Conservation (phyloP, 495 filamentous ascomycete species). For the Hypoxylon fragiforme region DNA sequence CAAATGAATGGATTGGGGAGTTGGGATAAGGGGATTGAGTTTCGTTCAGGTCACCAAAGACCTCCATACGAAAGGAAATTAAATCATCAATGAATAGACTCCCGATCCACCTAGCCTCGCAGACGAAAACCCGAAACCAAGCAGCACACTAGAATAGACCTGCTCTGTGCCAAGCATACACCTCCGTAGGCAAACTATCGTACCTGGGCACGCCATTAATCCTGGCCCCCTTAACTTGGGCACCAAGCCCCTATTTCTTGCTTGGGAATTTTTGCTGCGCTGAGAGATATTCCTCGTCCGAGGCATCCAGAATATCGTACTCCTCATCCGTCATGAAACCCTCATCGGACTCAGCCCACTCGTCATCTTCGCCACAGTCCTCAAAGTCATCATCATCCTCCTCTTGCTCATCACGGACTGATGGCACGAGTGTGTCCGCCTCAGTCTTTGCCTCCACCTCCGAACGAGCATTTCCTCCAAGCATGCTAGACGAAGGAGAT, state of each 20-base stretch:
- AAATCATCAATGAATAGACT: constrained; percentile 9
- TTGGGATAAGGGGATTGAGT: too few species aligned
- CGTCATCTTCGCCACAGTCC: constrained; percentile 56
- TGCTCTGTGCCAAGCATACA: neutral
- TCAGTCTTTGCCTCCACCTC: constrained; percentile 33
- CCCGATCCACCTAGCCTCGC: neutral
- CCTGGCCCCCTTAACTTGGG: too few species aligned
- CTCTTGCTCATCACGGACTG: constrained; percentile 46
- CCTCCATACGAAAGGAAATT: constrained; percentile 3
- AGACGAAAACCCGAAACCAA: neutral
- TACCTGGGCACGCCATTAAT: too few species aligned
- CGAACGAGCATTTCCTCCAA: constrained; percentile 59
- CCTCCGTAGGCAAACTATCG: neutral
- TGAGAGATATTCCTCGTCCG: constrained; percentile 80
- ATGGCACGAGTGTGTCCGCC: constrained; percentile 36
- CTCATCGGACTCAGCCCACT: constrained; percentile 61
- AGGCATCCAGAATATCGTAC: constrained; percentile 94
- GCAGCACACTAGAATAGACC: constrained; percentile 9
- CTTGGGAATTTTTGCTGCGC: constrained; percentile 39
- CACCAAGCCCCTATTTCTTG: constrained; percentile 40
- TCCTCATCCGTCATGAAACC: constrained; percentile 95
- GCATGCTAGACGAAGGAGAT: constrained; percentile 78
- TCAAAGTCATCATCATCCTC: constrained; percentile 68
- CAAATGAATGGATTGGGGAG: constrained; percentile 28
- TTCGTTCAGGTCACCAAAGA: constrained; percentile 2